Conservation (phyloP, 805 yeast genomes). For the Zygosaccharomyces siamensis region DNA sequence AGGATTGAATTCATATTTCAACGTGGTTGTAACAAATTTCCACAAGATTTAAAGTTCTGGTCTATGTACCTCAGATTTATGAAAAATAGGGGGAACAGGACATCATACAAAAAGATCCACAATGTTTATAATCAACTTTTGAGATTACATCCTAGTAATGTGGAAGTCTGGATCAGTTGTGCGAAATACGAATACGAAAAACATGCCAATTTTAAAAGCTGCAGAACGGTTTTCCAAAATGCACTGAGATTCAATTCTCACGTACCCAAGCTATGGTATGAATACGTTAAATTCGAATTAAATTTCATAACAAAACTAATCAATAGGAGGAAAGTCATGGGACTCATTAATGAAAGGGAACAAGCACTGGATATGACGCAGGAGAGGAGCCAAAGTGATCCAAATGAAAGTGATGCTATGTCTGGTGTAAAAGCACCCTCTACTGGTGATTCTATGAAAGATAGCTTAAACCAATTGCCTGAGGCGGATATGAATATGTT, state of each 20-base stretch:
- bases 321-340: slow-evolving; percentile 77
- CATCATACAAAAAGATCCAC: slow-evolving; percentile 67
- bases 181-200: slow-evolving; percentile 90
- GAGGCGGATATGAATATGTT: slow-evolving; percentile 82
- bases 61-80: slow-evolving; percentile 64
- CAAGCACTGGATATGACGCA: slow-evolving; percentile 48
- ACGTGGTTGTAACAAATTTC: slow-evolving; percentile 74
- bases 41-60: slow-evolving; percentile 78
- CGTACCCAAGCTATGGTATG: slow-evolving; percentile 67
- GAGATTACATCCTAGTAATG: slow-evolving; percentile 85
- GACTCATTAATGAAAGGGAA: slow-evolving; percentile 68
- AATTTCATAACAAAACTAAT: slow-evolving; percentile 78
- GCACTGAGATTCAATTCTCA: slow-evolving; percentile 81
- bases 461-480: slow-evolving; percentile 67
- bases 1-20: slow-evolving; percentile 79
- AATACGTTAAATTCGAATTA: slow-evolving; percentile 83
- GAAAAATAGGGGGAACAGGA: slow-evolving; percentile 45
- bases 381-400: slow-evolving; percentile 30
- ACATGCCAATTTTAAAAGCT: slow-evolving; percentile 83
- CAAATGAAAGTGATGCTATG: slow-evolving; percentile 33
- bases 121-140: slow-evolving; percentile 72
- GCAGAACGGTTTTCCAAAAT: slow-evolving; percentile 79
- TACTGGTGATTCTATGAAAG: slow-evolving; percentile 52
- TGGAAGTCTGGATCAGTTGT: slow-evolving; percentile 89
- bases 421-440: slow-evolving; percentile 44